phyloP scores from a whole-genome alignment of 106 monocot species.

The Dioscorea dumetorum region DNA sequence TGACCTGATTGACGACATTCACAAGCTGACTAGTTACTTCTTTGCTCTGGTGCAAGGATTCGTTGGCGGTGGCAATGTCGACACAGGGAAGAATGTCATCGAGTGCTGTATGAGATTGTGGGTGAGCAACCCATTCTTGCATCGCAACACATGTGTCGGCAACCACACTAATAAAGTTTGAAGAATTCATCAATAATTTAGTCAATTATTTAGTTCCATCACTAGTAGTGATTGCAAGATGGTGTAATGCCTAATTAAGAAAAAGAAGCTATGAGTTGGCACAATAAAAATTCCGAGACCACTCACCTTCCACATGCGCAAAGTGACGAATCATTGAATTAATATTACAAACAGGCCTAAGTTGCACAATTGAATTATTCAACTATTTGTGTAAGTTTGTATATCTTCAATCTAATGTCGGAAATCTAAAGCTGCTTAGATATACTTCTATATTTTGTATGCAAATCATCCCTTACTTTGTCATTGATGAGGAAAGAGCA shows the following conservation, averaged over 20 bases:
- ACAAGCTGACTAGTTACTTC: conserved; percentile 60
- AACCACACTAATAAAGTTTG: conserved; percentile 41
- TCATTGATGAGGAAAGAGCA: not conserved
- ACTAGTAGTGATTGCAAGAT: no score
- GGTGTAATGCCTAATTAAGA: no score
- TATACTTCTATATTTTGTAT: not conserved
- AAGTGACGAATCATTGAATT: no score
- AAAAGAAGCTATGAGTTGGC: no score
- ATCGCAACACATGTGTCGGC: conserved; percentile 82
- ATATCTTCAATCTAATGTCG: no score
- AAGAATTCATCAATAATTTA: not conserved
- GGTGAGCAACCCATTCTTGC: conserved; percentile 83
- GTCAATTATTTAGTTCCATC: no score
- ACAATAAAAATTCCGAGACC: no score
- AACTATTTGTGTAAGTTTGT: no score
- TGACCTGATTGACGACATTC: conserved; percentile 58
- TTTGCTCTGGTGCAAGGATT: conserved; percentile 53
- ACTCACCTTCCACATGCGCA: no score
- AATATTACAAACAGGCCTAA: no score
- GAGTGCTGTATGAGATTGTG: conserved; percentile 68
- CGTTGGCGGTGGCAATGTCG: conserved; percentile 64
- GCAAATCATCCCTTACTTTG: not conserved
- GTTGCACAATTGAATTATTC: no score
- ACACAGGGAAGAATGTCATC: conserved; percentile 91
- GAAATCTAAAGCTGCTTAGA: no score